Percentiles rank a stretch among this genome's conserved stretches.
Evolutionary conservation across 75 land plant genomes (phyloP).

Genomic region (Ceratopteris richardii): DNA sequence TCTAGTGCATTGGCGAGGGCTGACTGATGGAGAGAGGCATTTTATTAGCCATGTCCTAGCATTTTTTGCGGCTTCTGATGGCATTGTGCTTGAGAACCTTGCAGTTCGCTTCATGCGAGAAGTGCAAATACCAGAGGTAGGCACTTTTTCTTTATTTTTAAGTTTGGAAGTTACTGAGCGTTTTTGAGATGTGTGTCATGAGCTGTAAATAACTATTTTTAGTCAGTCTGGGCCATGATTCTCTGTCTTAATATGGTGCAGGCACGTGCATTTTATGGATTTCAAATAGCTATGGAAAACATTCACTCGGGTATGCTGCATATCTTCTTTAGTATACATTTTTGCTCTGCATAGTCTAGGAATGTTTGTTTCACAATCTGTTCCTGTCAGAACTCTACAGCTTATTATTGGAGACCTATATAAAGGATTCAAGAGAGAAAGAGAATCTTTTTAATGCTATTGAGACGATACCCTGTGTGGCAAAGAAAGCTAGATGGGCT

Average conservation of each 20-base stretch:
- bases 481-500: constrained; percentile 77
- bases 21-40: constrained; percentile 40
- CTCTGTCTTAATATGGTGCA: constrained; percentile 4
- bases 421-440: constrained; percentile 63
- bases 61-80: constrained; percentile 82
- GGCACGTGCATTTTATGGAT: constrained; percentile 93
- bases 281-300: constrained; percentile 93
- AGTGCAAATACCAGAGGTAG: constrained; percentile 72
- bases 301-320: constrained; percentile 59
- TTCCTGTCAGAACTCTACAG: constrained; percentile 61
- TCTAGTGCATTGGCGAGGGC: constrained; percentile 25
- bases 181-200: not conserved
- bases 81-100: constrained; percentile 75
- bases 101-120: constrained; percentile 68
- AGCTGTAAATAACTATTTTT: too few relatives aligned
- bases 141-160: not conserved
- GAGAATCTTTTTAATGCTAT: constrained; percentile 59
- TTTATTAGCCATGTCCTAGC: constrained; percentile 72
- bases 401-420: constrained; percentile 66
- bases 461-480: constrained; percentile 69
- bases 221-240: too few relatives aligned
- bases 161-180: not conserved
- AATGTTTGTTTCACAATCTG: too few relatives aligned
- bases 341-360: too few relatives aligned
- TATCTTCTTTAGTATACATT: too few relatives aligned